phyloP scores from a whole-genome alignment of 352 stramenopile genomes.

The Phytophthora crassamura region DNA sequence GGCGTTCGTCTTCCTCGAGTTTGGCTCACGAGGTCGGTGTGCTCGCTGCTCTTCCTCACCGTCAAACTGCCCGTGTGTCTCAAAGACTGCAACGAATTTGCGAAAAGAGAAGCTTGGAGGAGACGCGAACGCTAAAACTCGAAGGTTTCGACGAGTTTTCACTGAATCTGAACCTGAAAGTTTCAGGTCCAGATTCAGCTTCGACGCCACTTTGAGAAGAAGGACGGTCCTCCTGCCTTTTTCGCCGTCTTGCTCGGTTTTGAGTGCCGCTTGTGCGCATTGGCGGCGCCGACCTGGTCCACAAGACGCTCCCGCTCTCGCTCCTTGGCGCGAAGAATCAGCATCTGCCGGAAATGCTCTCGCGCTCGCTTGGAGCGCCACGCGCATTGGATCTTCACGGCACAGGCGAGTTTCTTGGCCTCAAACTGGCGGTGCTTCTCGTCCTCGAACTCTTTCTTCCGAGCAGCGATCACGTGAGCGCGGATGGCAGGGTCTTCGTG shows the following conservation, averaged over 20 bases:
- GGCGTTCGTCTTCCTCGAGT: no score
- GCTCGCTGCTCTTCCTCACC: no score
- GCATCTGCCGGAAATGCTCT: slow-evolving; percentile 59
- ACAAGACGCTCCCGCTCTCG: slow-evolving; percentile 57
- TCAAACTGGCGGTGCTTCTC: slow-evolving; percentile 47
- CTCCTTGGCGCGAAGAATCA: slow-evolving; percentile 70
- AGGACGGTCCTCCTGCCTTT: slow-evolving; percentile 5
- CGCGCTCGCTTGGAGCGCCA: slow-evolving; percentile 75
- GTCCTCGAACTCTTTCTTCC: slow-evolving; percentile 46
- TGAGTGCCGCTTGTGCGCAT: slow-evolving; percentile 15
- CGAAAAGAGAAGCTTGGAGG: no score
- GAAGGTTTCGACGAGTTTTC: no score
- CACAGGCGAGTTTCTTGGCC: slow-evolving; percentile 54
- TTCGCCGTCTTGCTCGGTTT: slow-evolving; percentile 20
- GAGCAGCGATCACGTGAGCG: slow-evolving; percentile 43
- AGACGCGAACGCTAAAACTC: no score
- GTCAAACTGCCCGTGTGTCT: no score
- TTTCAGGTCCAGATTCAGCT: no score
- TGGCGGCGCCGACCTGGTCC: slow-evolving; percentile 29
- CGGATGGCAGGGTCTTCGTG: slow-evolving; percentile 38
- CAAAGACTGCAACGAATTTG: no score
- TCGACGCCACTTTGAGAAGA: slow-evolving; percentile 28
- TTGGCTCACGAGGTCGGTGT: no score
- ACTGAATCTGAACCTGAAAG: no score
- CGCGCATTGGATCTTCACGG: slow-evolving; percentile 77